These are phyloP conservation scores for Acidomyces sp. DNA, from an alignment of 495 filamentous ascomycete species.

Conservation along the genomic window DNA sequence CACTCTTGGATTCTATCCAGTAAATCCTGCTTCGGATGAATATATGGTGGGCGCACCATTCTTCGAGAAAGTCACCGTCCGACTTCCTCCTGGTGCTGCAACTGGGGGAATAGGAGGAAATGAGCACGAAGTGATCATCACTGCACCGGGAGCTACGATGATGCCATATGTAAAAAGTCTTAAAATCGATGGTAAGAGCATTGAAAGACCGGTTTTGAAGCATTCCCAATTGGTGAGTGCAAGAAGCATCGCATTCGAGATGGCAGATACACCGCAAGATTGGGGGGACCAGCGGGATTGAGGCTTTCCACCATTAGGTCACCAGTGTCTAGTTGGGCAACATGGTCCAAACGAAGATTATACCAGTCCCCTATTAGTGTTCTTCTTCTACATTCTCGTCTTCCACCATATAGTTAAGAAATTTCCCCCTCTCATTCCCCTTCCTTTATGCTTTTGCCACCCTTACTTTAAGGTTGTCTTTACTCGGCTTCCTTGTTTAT, in stretches of 20 bases:
- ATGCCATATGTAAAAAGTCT: slow-evolving; percentile 18
- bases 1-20: slow-evolving; percentile 17
- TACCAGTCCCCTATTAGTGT: too few species aligned
- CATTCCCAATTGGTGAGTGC: slow-evolving; percentile 14
- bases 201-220: slow-evolving; percentile 14
- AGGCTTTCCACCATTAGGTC: too few species aligned
- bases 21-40: slow-evolving; percentile 16
- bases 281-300: too few species aligned
- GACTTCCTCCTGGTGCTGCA: slow-evolving; percentile 10
- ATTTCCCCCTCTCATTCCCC: too few species aligned
- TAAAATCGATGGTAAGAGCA: slow-evolving; percentile 9
- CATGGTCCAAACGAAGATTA: too few species aligned
- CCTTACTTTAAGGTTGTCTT: too few species aligned
- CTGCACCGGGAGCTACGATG: slow-evolving; percentile 9
- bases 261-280: slow-evolving; percentile 13
- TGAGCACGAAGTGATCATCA: slow-evolving; percentile 10
- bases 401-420: too few species aligned
- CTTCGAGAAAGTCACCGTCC: slow-evolving; percentile 16
- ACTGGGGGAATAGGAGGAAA: slow-evolving; percentile 13
- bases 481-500: too few species aligned
- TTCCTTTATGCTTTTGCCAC: too few species aligned
- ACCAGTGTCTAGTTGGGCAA: too few species aligned
- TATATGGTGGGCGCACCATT: slow-evolving; percentile 17
- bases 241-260: slow-evolving; percentile 14
- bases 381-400: too few species aligned